Evolutionary conservation across 139 green algal genomes (phyloP), one percentile per base, ranked within the genome.

Genomic region (Zygnema cylindricum): DNA sequence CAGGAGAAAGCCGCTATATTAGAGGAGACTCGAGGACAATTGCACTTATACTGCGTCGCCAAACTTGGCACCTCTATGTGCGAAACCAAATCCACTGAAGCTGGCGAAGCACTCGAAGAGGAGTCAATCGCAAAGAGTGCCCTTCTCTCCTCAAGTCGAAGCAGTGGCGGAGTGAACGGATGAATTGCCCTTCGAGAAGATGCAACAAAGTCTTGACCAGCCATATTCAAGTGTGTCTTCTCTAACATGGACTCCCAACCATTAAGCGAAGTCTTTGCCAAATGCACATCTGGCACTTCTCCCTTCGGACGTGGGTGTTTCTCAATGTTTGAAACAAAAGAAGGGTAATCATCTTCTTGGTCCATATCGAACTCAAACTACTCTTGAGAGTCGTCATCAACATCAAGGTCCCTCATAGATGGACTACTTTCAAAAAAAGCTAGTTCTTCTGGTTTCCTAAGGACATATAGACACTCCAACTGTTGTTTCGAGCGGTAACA

Each of bases 311-410:
- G 3, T 22, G 2, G 1, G 30, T 77, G 35, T 25, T 3, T 33
- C 33, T 69, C 36, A 30, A 1, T 55, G 33, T 35, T 89, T 32
- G 35, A 25, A 23, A n/a, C 39, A 23, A 16, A 16, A 69, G 0
- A 90, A 25, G 43, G 25, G 41, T 33, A 33, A 42, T 32, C 79
- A 35, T 57, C 81, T 2, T 90, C 85, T 41, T 55, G 23, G 32
- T 90, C 85, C 85, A 89, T 89, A 25, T 90, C 85, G 33, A 90
- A 89, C 42, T 90, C 41, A 78, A 90, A 90, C 85, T 89, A 77
- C 77, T 90, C 77, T 33, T 88, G 49, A 75, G 36, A n/a, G 82
- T 86, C 69, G 0, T 41, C 82, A 39, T 69, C 36, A 84, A 2
- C 42, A 2, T 1, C 25, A 11, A 33, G 16, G 35, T 30, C 76